phyloP scores from a whole-genome alignment of 306 rosid genomes.

The Leucaena leucocephala region DNA sequence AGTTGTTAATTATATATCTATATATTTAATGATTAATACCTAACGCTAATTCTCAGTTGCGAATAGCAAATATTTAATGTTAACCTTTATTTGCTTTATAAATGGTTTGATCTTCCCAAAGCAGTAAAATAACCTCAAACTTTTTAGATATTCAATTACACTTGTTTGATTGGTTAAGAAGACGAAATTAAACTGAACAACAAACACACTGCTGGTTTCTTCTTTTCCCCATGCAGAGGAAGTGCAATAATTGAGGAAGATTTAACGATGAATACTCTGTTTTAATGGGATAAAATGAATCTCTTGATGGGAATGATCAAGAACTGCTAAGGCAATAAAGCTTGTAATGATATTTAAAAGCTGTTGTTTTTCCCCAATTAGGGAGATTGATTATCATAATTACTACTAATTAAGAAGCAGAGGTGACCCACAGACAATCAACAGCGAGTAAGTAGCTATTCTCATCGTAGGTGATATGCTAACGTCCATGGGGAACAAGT shows the following conservation, averaged over 20 bases:
- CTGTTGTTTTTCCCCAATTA: constrained; percentile 2
- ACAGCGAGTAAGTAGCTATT: constrained; percentile 23
- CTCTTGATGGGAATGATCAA: neutral
- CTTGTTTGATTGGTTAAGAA: neutral
- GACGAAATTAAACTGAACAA: too few relatives aligned
- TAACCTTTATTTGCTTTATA: too few relatives aligned
- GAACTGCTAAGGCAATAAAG: neutral
- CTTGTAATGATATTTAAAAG: constrained; percentile 25
- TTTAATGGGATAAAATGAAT: neutral
- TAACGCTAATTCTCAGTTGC: too few relatives aligned
- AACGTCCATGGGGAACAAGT: constrained; percentile 45
- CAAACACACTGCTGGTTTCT: too few relatives aligned
- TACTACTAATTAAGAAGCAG: constrained; percentile 3
- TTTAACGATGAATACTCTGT: neutral
- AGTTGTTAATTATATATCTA: neutral
- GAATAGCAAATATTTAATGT: too few relatives aligned
- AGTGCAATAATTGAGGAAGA: too few relatives aligned
- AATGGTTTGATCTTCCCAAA: neutral
- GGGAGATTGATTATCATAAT: constrained; percentile 14
- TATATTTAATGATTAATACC: neutral
- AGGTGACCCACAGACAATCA: constrained; percentile 34
- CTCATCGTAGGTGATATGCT: constrained; percentile 43
- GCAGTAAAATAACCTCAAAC: neutral
- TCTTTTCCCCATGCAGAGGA: too few relatives aligned
- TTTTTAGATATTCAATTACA: neutral